Evolutionary conservation across 352 stramenopile genomes (phyloP).

Genomic region (Globisporangium cylindrosporum): DNA sequence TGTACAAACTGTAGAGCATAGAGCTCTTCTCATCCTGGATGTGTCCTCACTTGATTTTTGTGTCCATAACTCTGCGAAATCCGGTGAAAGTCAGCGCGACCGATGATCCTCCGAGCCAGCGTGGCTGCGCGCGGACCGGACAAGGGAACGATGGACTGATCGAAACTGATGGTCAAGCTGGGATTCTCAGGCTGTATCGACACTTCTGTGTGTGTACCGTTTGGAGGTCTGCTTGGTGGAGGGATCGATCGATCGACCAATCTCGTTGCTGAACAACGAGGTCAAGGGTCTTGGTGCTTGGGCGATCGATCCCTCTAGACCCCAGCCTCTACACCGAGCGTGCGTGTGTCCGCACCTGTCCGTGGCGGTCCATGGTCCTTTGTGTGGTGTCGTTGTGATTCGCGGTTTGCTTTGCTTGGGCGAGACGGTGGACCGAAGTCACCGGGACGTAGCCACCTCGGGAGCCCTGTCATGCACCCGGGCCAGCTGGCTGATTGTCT

Average conservation of each 20-base stretch:
- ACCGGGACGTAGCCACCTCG: slow-evolving; percentile 4
- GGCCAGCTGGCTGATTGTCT: not conserved
- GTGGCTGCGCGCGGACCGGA: not conserved
- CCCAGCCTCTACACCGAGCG: not conserved
- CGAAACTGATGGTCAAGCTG: not conserved
- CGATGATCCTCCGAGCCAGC: not conserved
- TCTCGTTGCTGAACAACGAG: not conserved
- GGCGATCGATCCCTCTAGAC: not conserved
- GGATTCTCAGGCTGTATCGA: not conserved
- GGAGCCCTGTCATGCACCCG: not conserved
- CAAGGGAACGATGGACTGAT: not conserved
- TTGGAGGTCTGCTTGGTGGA: not conserved
- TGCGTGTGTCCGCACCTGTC: not conserved
- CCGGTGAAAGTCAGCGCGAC: slow-evolving; percentile 7
- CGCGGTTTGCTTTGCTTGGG: not conserved
- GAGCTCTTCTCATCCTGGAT: not conserved
- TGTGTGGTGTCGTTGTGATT: not conserved
- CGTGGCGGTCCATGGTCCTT: not conserved
- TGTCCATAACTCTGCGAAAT: slow-evolving; percentile 2
- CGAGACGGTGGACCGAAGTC: slow-evolving; percentile 7
- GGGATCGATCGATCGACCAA: too few relatives aligned
- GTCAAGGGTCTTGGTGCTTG: not conserved
- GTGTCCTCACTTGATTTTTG: slow-evolving; percentile 6
- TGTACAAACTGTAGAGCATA: too few relatives aligned
- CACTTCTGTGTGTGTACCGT: not conserved